Conservation (phyloP, 495 filamentous ascomycete species). For the Penicillium macrosclerotiorum region DNA sequence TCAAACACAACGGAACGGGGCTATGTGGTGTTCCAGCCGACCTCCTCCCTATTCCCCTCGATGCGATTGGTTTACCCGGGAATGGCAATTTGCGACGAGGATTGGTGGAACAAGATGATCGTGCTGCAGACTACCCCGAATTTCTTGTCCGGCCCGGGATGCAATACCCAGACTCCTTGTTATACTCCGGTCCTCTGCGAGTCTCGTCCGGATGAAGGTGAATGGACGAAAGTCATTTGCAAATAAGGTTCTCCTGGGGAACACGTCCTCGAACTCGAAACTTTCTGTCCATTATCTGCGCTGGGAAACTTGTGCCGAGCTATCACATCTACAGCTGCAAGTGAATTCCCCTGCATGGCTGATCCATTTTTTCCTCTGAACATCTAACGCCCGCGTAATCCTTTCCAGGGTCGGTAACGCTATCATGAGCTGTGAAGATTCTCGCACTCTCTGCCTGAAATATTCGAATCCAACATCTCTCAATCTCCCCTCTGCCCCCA, state of each 20-base stretch:
- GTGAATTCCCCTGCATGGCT: no score
- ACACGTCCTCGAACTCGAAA: background rate
- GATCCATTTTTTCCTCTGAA: no score
- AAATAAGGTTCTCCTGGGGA: background rate
- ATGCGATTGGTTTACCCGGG: constrained; percentile 1
- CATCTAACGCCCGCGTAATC: no score
- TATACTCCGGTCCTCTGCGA: no score
- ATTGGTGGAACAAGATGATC: constrained; percentile 1
- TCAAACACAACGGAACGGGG: constrained; percentile 1
- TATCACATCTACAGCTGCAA: constrained; percentile 7
- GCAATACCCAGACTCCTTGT: background rate
- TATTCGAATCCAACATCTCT: no score
- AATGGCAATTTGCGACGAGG: background rate
- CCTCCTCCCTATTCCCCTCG: background rate
- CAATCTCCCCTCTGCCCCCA: no score
- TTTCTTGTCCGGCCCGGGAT: background rate
- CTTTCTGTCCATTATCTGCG: background rate
- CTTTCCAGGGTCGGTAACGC: background rate
- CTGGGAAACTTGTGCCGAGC: constrained; percentile 3
- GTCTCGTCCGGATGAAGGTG: no score
- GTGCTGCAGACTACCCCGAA: constrained; percentile 1
- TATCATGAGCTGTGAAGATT: no score
- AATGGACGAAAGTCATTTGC: no score
- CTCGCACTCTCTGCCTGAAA: no score
- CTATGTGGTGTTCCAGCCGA: background rate